Percentiles rank a stretch among this genome's conserved stretches.
Evolutionary conservation across 75 land plant genomes (phyloP).

Genomic region (Picea glauca): DNA sequence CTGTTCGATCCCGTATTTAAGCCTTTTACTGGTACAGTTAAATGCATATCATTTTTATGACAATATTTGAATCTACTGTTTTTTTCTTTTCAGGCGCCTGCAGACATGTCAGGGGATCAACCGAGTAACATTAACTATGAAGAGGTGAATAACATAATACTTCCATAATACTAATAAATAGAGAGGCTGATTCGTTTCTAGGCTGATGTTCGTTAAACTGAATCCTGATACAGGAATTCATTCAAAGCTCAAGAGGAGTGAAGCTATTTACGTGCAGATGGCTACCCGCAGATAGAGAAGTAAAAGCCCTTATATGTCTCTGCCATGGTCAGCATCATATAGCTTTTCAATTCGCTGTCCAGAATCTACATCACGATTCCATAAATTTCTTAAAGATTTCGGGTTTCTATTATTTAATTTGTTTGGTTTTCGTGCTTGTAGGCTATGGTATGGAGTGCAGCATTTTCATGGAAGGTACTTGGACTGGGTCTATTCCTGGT

Average conservation of each 20-base stretch:
- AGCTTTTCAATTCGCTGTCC: too few species aligned
- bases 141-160: constrained; percentile 12
- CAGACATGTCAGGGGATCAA: not conserved
- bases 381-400: not conserved
- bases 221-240: constrained; percentile 32
- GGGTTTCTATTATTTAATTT: not conserved
- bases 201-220: not conserved
- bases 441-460: constrained; percentile 77
- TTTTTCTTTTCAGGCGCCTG: not conserved
- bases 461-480: constrained; percentile 52
- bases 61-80: too few species aligned
- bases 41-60: too few species aligned
- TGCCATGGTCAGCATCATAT: constrained; percentile 53
- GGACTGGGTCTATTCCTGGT: not conserved
- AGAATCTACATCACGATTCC: not conserved
- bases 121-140: constrained; percentile 15
- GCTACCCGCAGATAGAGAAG: constrained; percentile 54
- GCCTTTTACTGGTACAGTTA: too few species aligned
- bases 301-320: constrained; percentile 70
- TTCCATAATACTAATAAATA: not conserved
- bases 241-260: constrained; percentile 45
- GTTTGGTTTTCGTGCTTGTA: constrained; percentile 4
- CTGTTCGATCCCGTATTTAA: too few species aligned
- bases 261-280: constrained; percentile 82
- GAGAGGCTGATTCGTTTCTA: not conserved